Conservation (phyloP, 106 monocot species). For the Narthecium ossifragum region DNA sequence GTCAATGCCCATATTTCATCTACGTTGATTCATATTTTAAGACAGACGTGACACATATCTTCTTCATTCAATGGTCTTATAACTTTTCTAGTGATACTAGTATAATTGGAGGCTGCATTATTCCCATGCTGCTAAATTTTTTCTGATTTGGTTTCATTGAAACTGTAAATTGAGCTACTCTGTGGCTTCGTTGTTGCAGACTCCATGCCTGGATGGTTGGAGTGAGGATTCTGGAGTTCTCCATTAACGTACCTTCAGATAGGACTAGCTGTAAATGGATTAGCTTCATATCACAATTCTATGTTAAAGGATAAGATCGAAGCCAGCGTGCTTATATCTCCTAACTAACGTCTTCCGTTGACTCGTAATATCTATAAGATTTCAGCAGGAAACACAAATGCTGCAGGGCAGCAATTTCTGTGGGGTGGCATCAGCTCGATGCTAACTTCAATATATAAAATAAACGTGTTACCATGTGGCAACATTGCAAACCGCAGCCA, state of each 20-base stretch:
- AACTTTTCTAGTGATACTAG: slow-evolving; percentile 21
- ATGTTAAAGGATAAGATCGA: no score
- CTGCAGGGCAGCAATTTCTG: no score
- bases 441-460: no score
- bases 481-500: no score
- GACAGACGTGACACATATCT: slow-evolving; percentile 20
- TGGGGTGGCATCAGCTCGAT: no score
- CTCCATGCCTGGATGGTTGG: slow-evolving; percentile 50
- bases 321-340: no score
- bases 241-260: slow-evolving; percentile 68
- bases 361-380: no score
- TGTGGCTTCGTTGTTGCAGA: slow-evolving; percentile 25
- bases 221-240: slow-evolving; percentile 78
- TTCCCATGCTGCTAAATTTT: background rate
- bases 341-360: no score
- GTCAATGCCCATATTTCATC: slow-evolving; percentile 53
- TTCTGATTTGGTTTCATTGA: background rate
- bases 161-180: no score
- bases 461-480: no score
- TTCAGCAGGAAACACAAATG: no score
- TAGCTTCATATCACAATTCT: no score
- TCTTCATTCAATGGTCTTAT: slow-evolving; percentile 21
- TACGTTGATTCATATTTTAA: slow-evolving; percentile 48
- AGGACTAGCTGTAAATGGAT: slow-evolving; percentile 57
- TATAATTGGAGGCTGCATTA: slow-evolving; percentile 57